Evolutionary conservation across 139 green algal genomes (phyloP).

Genomic region (Picochlorum sp.): DNA sequence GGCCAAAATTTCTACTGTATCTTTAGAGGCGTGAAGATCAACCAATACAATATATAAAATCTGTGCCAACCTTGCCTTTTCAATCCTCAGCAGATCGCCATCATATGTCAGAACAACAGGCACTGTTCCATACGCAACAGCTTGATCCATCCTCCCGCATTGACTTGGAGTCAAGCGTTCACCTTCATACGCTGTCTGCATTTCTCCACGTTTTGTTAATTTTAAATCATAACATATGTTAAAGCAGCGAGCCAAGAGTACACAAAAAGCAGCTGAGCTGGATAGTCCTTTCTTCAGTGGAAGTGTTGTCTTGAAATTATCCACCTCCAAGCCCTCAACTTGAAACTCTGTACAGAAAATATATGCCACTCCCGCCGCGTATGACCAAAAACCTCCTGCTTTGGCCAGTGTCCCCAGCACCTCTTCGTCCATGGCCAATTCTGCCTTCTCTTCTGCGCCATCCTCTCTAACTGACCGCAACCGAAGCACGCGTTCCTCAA

Average conservation of each 20-base stretch:
- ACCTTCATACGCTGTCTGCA: slow-evolving; percentile 56
- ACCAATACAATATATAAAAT: slow-evolving; percentile 32
- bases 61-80: slow-evolving; percentile 5
- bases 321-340: slow-evolving; percentile 35
- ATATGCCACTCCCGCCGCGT: slow-evolving; percentile 49
- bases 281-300: slow-evolving; percentile 59
- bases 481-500: slow-evolving; percentile 10
- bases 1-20: slow-evolving; percentile 55
- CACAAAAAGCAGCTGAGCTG: slow-evolving; percentile 57
- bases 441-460: not conserved
- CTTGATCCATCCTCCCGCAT: slow-evolving; percentile 59
- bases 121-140: slow-evolving; percentile 44
- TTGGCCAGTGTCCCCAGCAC: slow-evolving; percentile 22
- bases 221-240: slow-evolving; percentile 38
- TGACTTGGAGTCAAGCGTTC: slow-evolving; percentile 53
- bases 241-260: slow-evolving; percentile 52
- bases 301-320: slow-evolving; percentile 55
- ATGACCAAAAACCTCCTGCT: slow-evolving; percentile 49
- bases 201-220: slow-evolving; percentile 48
- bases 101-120: slow-evolving; percentile 53
- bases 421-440: slow-evolving; percentile 10
- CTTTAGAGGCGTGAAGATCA: slow-evolving; percentile 37
- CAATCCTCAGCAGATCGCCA: slow-evolving; percentile 34
- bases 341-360: slow-evolving; percentile 29
- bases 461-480: slow-evolving; percentile 16